phyloP scores from a whole-genome alignment of 352 stramenopile species.

The Phytophthora brassicae region DNA sequence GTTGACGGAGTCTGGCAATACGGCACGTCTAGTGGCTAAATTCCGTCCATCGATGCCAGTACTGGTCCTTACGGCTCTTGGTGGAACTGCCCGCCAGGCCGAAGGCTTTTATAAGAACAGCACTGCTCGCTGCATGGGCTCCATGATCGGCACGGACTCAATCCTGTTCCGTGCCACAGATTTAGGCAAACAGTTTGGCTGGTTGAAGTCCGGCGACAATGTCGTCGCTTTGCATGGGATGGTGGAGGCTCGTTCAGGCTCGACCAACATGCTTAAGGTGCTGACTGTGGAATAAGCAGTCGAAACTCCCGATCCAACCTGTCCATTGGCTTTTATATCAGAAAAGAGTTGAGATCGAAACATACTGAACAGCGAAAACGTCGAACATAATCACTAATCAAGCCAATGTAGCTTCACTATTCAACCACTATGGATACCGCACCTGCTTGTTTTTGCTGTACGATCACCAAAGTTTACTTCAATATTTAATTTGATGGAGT shows the following conservation, averaged over 20 bases:
- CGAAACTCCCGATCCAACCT: conserved; percentile 4
- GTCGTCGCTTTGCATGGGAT: conserved; percentile 90
- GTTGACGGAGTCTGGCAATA: conserved; percentile 94
- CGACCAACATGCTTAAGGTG: conserved; percentile 93
- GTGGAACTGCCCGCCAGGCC: conserved; percentile 52
- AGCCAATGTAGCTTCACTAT: conserved; percentile 29
- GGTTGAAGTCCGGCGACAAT: conserved; percentile 86
- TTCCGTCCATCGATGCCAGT: conserved; percentile 84
- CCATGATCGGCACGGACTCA: conserved; percentile 87
- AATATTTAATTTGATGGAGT: no score
- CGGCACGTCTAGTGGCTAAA: conserved; percentile 93
- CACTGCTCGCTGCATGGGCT: conserved; percentile 59
- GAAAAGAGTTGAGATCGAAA: conserved; percentile 14
- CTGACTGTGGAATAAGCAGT: conserved; percentile 73
- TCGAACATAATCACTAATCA: neutral
- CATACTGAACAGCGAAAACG: neutral
- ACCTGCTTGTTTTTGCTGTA: neutral
- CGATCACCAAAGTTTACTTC: neutral
- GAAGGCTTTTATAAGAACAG: conserved; percentile 60
- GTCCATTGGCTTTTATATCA: conserved; percentile 15
- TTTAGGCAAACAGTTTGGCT: conserved; percentile 79
- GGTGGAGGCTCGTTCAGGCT: conserved; percentile 85
- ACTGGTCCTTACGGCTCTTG: conserved; percentile 62
- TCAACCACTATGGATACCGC: conserved; percentile 1
- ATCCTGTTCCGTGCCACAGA: conserved; percentile 86